Evolutionary conservation across 352 stramenopile species (phyloP), one percentile per base, ranked within the genome.

Genomic region (Globisporangium spinosum): DNA sequence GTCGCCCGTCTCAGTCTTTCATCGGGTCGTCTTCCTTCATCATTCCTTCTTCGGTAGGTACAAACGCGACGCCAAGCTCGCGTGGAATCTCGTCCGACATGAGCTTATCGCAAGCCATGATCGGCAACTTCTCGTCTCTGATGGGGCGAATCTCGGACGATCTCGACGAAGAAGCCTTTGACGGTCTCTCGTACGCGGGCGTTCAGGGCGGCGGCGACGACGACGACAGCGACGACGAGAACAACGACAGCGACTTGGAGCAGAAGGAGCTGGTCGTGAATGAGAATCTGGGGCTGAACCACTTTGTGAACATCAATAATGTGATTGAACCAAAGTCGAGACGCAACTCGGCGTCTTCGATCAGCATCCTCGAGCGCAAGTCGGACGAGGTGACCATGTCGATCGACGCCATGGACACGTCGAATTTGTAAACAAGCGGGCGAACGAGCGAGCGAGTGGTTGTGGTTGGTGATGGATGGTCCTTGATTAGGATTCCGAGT

Each of bases 91-190:
- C 79, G 53, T 84, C 79, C 3, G 85, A 90, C 58, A 87, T 83
- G 80, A 91, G 85, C 67, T 67, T 93, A 7, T 85, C 83, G 9
- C 75, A 88, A 47, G 82, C 85, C 8, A 91, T 93, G 77, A 76
- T 91, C 23, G 83, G 82, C 20, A 93, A 86, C 43, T 93, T 91
- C 64, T 89, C 85, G 51, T 78, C 80, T 17, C 60, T 91, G 7
- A 82, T 90, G 34, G 75, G 81, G 1, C 70, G 78, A 0, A 79
- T 90, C 67, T 84, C 79, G 22, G 84, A 93, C 51, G 64, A 83
- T 0, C 58, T 85, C 5, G 80, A 89, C 35, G 80, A 86, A 34
- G 78, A 85, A 47, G 71, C 78, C 32, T 74, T 78, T 23, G 74
- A 76, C 17, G 66, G 71, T n/a, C 57, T 73, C 23, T 67, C 57